Base-by-base conservation (phyloP, 2,329 filamentous ascomycete genomes). In the Scolecobasidium constrictum region DNA sequence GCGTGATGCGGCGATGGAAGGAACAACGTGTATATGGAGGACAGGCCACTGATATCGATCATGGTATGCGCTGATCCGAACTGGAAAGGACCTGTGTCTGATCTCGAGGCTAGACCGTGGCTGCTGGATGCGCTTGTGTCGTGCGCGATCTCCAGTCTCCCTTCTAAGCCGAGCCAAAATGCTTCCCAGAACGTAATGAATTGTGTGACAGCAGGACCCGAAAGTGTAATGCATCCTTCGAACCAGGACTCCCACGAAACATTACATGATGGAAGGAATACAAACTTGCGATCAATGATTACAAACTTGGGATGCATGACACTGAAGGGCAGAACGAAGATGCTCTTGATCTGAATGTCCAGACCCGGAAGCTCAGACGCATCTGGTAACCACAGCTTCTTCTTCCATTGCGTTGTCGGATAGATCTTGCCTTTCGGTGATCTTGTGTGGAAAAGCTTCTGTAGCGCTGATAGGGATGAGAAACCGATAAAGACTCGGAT, bases 231-330 rank as follows among this genome's bases (percentile, higher is more conserved):
- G 44, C 80, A 85, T 0, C 81, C 83, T 57, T 93, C 86, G 19
- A 90, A 80, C 86, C 86, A 93, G n/a, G 76, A 62, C 59, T 92
- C 86, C 83, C 83, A 92, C 53, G 82, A 87, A 4, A 93, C 76
- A 52, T 93, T 93, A 59, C 83, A 88, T 52, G 81, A 86, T 0
- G 85, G 85, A 7, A 92, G 59, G 52, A 81, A 80, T 0, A 81
- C 81, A 2, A 63, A 68, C 22, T 66, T 58, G 1, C 80, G 71
- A 56, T 93, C 86, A 1, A 90, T 60, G 12, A 92, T 69, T 28
- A 90, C 69, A 51, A 85, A 90, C 53, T 93, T 93, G 0, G 85
- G 81, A 55, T 93, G 86, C 77, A 92, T 83, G n/a, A 93, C 81
- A 53, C 83, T 86, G 46, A 92, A 78, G 0, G 86, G 86, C 2